These are phyloP conservation scores for Viridothelium virens DNA, from an alignment of 495 filamentous ascomycete genomes.

Conservation along the genomic window DNA sequence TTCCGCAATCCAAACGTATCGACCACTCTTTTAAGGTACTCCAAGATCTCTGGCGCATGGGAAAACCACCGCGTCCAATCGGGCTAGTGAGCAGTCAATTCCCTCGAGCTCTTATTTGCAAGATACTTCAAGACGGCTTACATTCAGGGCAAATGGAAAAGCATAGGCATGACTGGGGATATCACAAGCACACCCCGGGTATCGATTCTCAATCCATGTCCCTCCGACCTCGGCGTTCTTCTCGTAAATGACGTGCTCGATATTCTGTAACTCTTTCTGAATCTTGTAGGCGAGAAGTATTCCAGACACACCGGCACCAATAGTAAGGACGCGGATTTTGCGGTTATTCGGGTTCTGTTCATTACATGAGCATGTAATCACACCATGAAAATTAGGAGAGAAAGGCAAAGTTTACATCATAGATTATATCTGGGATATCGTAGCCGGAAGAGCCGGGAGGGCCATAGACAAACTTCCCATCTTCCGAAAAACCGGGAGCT, in stretches of 20 bases:
- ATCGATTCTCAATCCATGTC: slow-evolving; percentile 30
- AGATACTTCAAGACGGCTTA: not conserved
- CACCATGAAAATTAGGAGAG: not conserved
- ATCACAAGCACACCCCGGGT: slow-evolving; percentile 30
- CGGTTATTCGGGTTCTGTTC: slow-evolving; percentile 29
- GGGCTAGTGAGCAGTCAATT: slow-evolving; percentile 23
- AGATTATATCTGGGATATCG: slow-evolving; percentile 27
- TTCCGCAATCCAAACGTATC: slow-evolving; percentile 32
- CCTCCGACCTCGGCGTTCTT: slow-evolving; percentile 35
- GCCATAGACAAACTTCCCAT: slow-evolving; percentile 27
- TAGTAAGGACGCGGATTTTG: slow-evolving; percentile 31
- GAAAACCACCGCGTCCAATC: slow-evolving; percentile 38
- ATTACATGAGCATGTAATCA: not conserved
- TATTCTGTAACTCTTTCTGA: slow-evolving; percentile 32
- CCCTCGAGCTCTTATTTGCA: not conserved
- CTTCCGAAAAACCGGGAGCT: not conserved
- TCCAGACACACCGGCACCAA: slow-evolving; percentile 34
- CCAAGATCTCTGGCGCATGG: slow-evolving; percentile 34
- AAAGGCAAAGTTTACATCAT: slow-evolving; percentile 7
- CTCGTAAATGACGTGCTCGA: slow-evolving; percentile 37
- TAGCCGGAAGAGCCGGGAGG: slow-evolving; percentile 33
- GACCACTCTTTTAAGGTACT: slow-evolving; percentile 37
- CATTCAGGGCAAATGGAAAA: slow-evolving; percentile 32
- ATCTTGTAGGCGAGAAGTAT: slow-evolving; percentile 36
- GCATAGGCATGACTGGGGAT: slow-evolving; percentile 37